Percentiles rank a stretch among this genome's conserved stretches.
These are phyloP conservation scores for Copromyces sp. DNA, from an alignment of 495 filamentous ascomycete genomes.

Conservation along the genomic window DNA sequence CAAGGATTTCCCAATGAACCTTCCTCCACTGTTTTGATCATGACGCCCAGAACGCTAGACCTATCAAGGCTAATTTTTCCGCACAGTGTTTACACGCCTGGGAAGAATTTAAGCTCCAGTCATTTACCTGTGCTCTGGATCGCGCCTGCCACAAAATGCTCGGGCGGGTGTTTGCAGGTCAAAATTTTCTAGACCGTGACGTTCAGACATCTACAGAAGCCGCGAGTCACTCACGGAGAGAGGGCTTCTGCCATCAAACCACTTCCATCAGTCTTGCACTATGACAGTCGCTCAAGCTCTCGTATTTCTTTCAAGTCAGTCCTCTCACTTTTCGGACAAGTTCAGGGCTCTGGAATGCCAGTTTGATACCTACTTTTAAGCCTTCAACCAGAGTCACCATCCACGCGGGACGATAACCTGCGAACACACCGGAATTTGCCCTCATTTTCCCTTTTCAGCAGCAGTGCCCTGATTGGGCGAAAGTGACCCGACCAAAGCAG, in stretches of 20 bases:
- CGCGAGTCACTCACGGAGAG: background rate
- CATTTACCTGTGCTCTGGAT: background rate
- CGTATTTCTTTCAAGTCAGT: background rate
- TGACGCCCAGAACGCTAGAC: background rate
- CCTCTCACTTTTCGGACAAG: background rate
- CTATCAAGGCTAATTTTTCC: background rate
- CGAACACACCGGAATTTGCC: background rate
- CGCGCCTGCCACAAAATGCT: background rate
- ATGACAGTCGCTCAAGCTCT: background rate
- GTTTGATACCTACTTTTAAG: background rate
- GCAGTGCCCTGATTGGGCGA: background rate
- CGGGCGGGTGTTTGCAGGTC: background rate
- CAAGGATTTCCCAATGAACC: background rate
- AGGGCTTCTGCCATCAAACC: background rate
- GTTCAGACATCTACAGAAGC: background rate
- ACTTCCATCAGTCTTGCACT: no score
- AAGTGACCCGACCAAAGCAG: background rate
- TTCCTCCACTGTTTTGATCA: background rate
- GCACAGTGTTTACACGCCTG: background rate
- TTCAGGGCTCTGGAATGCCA: background rate
- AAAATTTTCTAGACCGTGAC: background rate
- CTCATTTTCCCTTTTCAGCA: conserved; percentile 3
- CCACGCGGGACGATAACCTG: background rate
- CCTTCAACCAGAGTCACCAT: background rate
- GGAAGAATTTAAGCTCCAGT: background rate